Evolutionary conservation across 2,329 filamentous ascomycete genomes (phyloP).

Genomic region (Phialocephala subalpina): DNA sequence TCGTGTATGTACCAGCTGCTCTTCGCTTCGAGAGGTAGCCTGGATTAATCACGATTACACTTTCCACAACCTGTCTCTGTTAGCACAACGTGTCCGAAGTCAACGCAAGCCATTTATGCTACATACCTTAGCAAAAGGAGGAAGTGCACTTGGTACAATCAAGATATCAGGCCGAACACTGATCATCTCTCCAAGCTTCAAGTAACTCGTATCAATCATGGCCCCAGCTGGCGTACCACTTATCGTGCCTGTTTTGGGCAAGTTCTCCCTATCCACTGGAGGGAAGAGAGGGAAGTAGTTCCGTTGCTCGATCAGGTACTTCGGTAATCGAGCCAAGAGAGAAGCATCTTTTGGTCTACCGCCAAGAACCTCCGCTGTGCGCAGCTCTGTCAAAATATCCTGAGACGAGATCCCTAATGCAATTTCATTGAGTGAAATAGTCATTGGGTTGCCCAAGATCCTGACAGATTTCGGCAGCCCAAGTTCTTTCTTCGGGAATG

Average conservation of each 20-base stretch:
- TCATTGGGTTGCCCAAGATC: constrained; percentile 90
- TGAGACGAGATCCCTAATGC: constrained; percentile 83
- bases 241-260: constrained; percentile 70
- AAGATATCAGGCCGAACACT: constrained; percentile 86
- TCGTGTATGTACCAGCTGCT: constrained; percentile 85
- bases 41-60: constrained; percentile 89
- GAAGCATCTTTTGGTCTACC: constrained; percentile 57
- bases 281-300: constrained; percentile 94
- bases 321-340: constrained; percentile 68
- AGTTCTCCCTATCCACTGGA: constrained; percentile 71
- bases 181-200: constrained; percentile 91
- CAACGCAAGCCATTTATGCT: neutral
- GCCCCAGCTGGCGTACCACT: constrained; percentile 73
- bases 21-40: constrained; percentile 85
- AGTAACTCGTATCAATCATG: constrained; percentile 81
- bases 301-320: constrained; percentile 85
- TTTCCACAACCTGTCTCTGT: constrained; percentile 78
- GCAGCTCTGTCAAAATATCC: constrained; percentile 83
- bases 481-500: constrained; percentile 73
- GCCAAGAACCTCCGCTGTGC: constrained; percentile 73
- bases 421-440: constrained; percentile 86
- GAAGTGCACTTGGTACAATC: constrained; percentile 81
- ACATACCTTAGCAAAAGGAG: constrained; percentile 85
- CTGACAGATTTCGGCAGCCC: constrained; percentile 79
- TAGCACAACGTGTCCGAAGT: constrained; percentile 2